Base-by-base conservation (phyloP, 257 asterid species). In the Anisodus acutangulus region DNA sequence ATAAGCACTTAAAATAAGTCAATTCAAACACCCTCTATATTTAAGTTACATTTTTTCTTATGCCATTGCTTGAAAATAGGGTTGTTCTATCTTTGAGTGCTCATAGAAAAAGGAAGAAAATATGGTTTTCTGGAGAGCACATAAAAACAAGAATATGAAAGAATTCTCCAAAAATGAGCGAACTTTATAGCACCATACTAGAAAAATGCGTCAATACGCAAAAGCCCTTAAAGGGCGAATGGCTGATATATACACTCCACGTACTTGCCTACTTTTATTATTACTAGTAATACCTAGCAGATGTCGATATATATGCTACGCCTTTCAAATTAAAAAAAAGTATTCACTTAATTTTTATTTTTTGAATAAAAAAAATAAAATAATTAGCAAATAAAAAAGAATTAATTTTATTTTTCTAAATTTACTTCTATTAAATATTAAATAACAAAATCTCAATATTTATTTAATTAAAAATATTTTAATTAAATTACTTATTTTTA, bases 161-260 rank as follows among this genome's bases (percentile, higher is more conserved):
- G 16, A 6, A 72, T 72, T 72, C 59, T 72, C 19, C 80, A 10
- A 72, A 47, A 19, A 47, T 74, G 43, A 47, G 60, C 9, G 35
- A 72, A 49, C 19, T 47, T 72, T 19, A 31, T 66, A 47, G 79
- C 58, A 71, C 39, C 79, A 71, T 45, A 22, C 6, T 9, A 72
- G 4, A 71, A 72, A 72, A 45, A 58, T 5, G 60, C 39, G 45
- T 13, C 47, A 51, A 51, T 51, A 74, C 45, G 26, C 26, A 74
- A 76, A 13, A 22, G 45, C 81, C 59, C 13, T 76, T 76, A 22
- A 76, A 51, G 12, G 59, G 17, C 19, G 17, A 45, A 74, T 74
- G 22, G 45, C 41, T 74, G 62, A 74, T 74, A 74, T 26, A 51
- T 51, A 51, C 47, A 35, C 22, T 76, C 26, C 81, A 76, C 81